These are phyloP conservation scores for Loxodes magnus DNA, from an alignment of 73 alveolate genomes.

Conservation along the genomic window DNA sequence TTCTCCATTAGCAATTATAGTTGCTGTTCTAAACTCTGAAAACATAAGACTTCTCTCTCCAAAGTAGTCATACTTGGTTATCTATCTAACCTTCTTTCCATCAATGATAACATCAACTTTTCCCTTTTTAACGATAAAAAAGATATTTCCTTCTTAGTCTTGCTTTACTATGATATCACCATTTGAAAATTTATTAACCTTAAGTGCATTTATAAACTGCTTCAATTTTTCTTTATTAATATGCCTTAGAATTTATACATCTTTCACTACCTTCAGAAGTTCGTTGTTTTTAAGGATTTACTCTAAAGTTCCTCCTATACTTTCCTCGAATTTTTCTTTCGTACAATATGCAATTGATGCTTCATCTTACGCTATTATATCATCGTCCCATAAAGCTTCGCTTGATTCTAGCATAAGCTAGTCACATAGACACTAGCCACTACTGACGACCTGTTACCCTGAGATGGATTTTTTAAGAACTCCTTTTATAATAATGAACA, in stretches of 20 bases:
- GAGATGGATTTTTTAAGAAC: no score
- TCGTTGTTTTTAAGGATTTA: conserved; percentile 21
- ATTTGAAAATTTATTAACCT: not conserved
- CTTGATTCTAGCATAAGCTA: no score
- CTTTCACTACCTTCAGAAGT: conserved; percentile 6
- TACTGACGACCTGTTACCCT: no score
- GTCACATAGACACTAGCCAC: no score
- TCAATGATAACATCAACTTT: conserved; percentile 9
- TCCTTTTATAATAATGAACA: no score
- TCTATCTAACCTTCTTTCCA: conserved; percentile 11
- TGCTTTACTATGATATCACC: conserved; percentile 12
- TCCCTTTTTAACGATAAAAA: conserved; percentile 16
- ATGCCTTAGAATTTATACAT: conserved; percentile 1
- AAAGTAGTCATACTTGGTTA: conserved; percentile 17
- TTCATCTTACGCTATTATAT: no score
- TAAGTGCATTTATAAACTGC: not conserved
- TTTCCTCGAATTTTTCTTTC: conserved; percentile 17
- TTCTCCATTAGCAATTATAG: conserved; percentile 11
- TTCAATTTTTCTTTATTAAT: conserved; percentile 2
- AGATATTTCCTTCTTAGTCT: conserved; percentile 10
- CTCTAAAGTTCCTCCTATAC: conserved; percentile 25
- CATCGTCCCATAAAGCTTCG: no score
- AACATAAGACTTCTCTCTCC: conserved; percentile 19
- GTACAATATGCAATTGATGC: no score
- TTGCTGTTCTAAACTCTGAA: not conserved